These are phyloP conservation scores for Ophiostoma sp. DNA, from an alignment of 2,329 filamentous ascomycete genomes.

Conservation along the genomic window DNA sequence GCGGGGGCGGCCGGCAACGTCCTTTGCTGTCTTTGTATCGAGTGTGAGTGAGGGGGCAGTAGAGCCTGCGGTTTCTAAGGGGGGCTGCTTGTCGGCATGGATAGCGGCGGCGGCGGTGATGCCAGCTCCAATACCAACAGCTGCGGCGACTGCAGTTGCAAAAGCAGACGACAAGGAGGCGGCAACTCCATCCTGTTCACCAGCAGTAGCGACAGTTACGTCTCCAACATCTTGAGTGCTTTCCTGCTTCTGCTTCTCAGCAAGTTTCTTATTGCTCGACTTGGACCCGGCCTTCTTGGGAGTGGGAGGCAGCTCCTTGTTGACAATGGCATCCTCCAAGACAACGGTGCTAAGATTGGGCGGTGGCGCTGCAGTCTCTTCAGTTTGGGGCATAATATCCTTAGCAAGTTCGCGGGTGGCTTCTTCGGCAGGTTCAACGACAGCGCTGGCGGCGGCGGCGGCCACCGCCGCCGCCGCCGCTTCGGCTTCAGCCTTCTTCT, in stretches of 20 bases:
- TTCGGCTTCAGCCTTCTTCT: neutral
- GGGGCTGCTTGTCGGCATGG: slow-evolving; percentile 41
- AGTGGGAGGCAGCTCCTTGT: neutral
- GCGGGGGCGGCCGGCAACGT: slow-evolving; percentile 14
- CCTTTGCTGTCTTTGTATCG: neutral
- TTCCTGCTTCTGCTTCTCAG: neutral
- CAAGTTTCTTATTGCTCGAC: neutral
- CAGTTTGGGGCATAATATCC: neutral
- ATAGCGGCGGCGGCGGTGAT: slow-evolving; percentile 49
- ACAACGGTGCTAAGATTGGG: neutral
- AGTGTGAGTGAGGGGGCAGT: slow-evolving; percentile 27
- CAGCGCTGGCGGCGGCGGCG: neutral
- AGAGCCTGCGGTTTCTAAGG: slow-evolving; percentile 39
- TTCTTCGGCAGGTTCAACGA: neutral
- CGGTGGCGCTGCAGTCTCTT: neutral
- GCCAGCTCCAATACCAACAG: slow-evolving; percentile 11
- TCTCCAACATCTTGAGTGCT: neutral
- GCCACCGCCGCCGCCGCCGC: neutral
- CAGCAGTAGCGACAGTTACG: neutral
- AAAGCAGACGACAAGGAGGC: slow-evolving; percentile 29
- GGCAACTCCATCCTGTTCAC: slow-evolving; percentile 10
- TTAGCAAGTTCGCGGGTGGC: neutral
- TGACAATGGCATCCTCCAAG: neutral
- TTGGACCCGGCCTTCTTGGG: neutral
- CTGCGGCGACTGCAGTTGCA: slow-evolving; percentile 11